Evolutionary conservation across 75 land plant genomes (phyloP), one percentile per base, ranked within the genome.

Genomic region (Adiantum capillusveneris): DNA sequence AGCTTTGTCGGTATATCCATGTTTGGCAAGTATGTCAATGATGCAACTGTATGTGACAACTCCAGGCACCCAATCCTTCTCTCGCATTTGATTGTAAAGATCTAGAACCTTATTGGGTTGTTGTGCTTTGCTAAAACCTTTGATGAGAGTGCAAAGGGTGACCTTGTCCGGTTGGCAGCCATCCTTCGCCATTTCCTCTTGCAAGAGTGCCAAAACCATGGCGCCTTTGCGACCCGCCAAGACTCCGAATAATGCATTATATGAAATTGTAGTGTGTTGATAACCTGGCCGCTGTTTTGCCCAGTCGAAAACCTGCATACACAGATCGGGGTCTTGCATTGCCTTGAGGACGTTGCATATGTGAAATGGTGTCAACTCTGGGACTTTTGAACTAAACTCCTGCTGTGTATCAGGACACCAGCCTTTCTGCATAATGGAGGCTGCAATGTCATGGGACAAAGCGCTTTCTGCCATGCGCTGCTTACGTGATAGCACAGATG

Each of bases 31-130:
- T 25, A 84, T 87, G 63, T 66, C 7, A 37, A 87, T 71, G 50
- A 87, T 65, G 30, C 77, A 62, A 11, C 75, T 86, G 59, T 80
- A 84, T 24, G 91, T 87, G 9, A 78, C 64, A 30, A 70, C 31
- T 56, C 69, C 70, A 11, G 84, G 84, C 11, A 22, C 24, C 51
- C 80, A 37, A 27, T 64, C 71, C 36, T 57, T 60, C 16, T 19
- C 44, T 7, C 53, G 29, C 78, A 87, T 81, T 45, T 81, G 81
- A 65, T 57, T 25, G 13, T 81, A 60, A 29, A 87, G 63, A 29
- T 73, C 63, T 0, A 21, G 17, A 18, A 82, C 58, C 46, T 53
- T 50, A n/a, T n/a, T 43, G 19, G 41, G 39, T 26, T 67, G 67
- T 19, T 29, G 51, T n/a, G 57, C 43, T 24, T 59, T 81, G 52